These are phyloP conservation scores for Phytophthora megakarya DNA, from an alignment of 352 stramenopile species.

Conservation along the genomic window DNA sequence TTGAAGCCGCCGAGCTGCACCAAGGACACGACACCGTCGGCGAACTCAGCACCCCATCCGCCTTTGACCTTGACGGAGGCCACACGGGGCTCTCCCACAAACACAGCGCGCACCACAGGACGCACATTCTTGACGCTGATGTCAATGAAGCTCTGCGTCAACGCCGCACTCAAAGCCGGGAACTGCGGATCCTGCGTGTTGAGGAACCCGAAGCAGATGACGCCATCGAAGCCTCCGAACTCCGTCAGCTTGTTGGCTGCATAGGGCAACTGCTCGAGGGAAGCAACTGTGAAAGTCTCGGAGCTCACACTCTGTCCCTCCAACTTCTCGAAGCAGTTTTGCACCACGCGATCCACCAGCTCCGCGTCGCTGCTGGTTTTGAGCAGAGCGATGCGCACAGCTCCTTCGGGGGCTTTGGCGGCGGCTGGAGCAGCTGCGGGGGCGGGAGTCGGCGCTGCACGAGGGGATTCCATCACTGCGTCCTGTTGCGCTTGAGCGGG, in stretches of 20 bases:
- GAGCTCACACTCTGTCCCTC: constrained; percentile 35
- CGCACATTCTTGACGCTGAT: constrained; percentile 84
- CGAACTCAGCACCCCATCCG: constrained; percentile 74
- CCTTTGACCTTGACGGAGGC: constrained; percentile 82
- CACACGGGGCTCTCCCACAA: constrained; percentile 75
- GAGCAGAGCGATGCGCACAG: constrained; percentile 64
- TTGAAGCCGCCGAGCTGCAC: constrained; percentile 75
- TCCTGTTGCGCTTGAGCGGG: constrained; percentile 27
- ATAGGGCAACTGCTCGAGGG: constrained; percentile 83
- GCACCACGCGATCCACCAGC: constrained; percentile 69
- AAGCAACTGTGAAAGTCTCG: constrained; percentile 78
- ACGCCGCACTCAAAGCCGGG: constrained; percentile 48
- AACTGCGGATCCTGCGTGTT: constrained; percentile 74
- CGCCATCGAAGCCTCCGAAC: constrained; percentile 73
- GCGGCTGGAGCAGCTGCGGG: constrained; percentile 23
- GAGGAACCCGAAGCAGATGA: constrained; percentile 83
- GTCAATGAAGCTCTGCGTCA: constrained; percentile 83
- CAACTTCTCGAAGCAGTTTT: constrained; percentile 66
- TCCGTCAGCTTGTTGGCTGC: constrained; percentile 83
- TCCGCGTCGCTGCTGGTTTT: constrained; percentile 80
- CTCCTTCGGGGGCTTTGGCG: constrained; percentile 4
- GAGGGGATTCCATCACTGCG: constrained; percentile 50
- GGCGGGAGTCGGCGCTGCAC: constrained; percentile 25
- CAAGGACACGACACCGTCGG: constrained; percentile 60
- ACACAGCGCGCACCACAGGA: constrained; percentile 76